Evolutionary conservation across 2,329 filamentous ascomycete species (phyloP), one percentile per base, ranked within the genome.

Genomic region (Lachnellula subtilissima): DNA sequence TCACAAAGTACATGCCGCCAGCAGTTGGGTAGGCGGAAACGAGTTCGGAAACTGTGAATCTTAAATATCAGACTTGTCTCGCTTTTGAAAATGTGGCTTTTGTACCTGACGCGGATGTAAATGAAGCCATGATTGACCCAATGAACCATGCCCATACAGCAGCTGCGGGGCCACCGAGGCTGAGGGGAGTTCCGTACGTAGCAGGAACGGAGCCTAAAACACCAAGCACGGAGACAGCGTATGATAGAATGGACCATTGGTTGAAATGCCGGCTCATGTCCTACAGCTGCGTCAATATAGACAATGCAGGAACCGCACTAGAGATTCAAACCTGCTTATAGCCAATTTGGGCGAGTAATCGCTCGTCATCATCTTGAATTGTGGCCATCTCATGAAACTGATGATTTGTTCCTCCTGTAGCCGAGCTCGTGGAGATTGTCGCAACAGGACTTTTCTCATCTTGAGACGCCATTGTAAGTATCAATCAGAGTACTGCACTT

Each of bases 1-100:
- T 84, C 36, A 85, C 82, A 67, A 85, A 87, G 69, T 86, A 86
- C 82, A 87, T 86, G 2, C 84, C 84, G 19, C 83, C 83, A 2
- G 83, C 83, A 2, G 84, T 87, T 36, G 84, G 84, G 70, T 86
- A 86, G 35, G 83, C 83, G 7, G 83, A 86, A 28, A 86, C 82
- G 52, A 86, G 70, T 69, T 86, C 83, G 45, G 83, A 79, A n/a
- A 86, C 83, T 78, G 47, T 61, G 59, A 39, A 65, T 53, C 42
- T 67, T 61, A 43, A 15, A 12, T 17, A 12, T 47, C 23, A 28
- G 61, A 58, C 28, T 32, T 32, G 28, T 32, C 28, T 32, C 9
- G 28, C 28, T 19, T 63, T 54, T 11, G 7, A 22, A 52, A n/a
- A 11, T 52, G 14, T 42, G 45, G 23, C 3, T 5, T 59, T 49